Evolutionary conservation across 192 early-diverging fungal species (phyloP).

Genomic region (Geranomyces variabilis): DNA sequence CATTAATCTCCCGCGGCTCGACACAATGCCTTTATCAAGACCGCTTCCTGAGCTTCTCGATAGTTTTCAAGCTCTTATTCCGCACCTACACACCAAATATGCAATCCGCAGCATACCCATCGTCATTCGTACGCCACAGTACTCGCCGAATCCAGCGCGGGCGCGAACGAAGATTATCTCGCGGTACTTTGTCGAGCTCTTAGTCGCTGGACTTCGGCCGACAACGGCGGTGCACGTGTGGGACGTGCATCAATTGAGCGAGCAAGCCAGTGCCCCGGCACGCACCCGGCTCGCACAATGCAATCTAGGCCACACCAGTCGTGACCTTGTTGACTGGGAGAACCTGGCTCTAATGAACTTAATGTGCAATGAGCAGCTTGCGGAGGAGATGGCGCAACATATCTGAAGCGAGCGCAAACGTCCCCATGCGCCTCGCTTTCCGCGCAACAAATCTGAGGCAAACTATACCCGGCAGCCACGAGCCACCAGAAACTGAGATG

Average conservation of each 20-base stretch:
- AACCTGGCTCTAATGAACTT: constrained; percentile 21
- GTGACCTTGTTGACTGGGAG: constrained; percentile 30
- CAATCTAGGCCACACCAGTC: not conserved
- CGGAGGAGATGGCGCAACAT: not conserved
- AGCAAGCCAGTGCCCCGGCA: not conserved
- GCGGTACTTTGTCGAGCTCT: constrained; percentile 6
- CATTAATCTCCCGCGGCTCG: not conserved
- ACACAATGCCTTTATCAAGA: not conserved
- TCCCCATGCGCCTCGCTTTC: too few species aligned
- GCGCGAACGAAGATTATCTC: constrained; percentile 8
- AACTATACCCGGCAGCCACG: too few species aligned
- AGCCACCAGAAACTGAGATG: too few species aligned
- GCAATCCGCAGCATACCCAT: constrained; percentile 14
- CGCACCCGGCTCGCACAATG: not conserved
- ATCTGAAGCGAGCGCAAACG: too few species aligned
- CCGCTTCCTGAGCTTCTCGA: not conserved
- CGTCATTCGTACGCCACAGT: constrained; percentile 17
- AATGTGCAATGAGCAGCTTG: constrained; percentile 25
- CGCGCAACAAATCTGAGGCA: too few species aligned
- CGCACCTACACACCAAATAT: not conserved
- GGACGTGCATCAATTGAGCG: constrained; percentile 24
- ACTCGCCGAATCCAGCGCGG: not conserved
- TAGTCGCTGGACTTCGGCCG: not conserved
- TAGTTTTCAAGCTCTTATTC: not conserved
- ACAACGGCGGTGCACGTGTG: constrained; percentile 4